Evolutionary conservation across 768 basidiomycete genomes (phyloP).

Genomic region (Tylopilus sp.): DNA sequence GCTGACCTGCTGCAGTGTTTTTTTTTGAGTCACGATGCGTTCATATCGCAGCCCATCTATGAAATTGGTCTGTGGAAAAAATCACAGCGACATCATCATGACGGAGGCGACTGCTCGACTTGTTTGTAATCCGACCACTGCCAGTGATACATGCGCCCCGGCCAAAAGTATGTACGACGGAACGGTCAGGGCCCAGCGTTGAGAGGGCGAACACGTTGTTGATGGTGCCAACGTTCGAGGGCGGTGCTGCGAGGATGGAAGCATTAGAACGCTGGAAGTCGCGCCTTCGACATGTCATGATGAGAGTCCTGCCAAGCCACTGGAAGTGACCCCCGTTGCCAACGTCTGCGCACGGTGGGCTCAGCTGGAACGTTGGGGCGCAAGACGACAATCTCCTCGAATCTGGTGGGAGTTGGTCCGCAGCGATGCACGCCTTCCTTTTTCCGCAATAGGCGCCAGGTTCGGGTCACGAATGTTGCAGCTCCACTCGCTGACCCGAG

Average conservation of each 20-base stretch:
- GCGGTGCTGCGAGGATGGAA: background rate
- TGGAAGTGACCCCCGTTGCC: background rate
- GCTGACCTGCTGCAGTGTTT: background rate
- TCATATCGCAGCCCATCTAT: slow-evolving; percentile 25
- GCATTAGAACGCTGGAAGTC: background rate
- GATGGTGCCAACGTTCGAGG: background rate
- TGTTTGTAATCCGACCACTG: background rate
- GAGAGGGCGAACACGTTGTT: background rate
- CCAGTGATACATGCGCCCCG: background rate
- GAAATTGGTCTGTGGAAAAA: slow-evolving; percentile 14
- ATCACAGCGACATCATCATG: background rate
- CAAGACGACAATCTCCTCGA: background rate
- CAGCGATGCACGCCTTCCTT: background rate
- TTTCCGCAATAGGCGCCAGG: background rate
- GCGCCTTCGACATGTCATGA: background rate
- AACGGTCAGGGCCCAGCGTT: background rate
- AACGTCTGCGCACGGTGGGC: background rate
- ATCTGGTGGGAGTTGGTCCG: background rate
- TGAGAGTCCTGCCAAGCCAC: background rate
- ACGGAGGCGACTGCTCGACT: background rate
- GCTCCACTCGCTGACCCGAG: background rate
- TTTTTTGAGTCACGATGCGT: slow-evolving; percentile 20
- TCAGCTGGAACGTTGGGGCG: background rate
- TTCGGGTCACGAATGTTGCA: background rate
- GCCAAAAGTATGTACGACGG: background rate